phyloP scores from a whole-genome alignment of 768 basidiomycete genomes.

The Rossbeevera mucosa region DNA sequence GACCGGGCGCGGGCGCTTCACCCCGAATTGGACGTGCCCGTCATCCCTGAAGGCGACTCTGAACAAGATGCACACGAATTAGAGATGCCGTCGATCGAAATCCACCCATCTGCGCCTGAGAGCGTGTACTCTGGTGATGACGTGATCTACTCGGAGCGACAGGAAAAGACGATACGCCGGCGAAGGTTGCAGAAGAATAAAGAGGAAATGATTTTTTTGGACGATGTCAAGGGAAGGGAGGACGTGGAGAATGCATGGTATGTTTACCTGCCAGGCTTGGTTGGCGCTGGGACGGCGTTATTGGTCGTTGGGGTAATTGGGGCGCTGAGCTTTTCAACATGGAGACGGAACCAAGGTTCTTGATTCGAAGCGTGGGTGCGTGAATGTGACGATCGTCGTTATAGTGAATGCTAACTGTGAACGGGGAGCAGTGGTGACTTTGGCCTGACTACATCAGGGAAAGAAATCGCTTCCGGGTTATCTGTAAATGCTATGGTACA shows the following conservation, averaged over 20 bases:
- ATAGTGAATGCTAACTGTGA: neutral
- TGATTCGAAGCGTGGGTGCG: slow-evolving; percentile 21
- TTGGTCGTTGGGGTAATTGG: slow-evolving; percentile 76
- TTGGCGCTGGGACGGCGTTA: slow-evolving; percentile 81
- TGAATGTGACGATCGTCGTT: neutral
- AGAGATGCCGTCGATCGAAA: slow-evolving; percentile 67
- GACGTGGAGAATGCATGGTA: slow-evolving; percentile 76
- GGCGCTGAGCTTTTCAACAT: slow-evolving; percentile 68
- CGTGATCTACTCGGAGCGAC: slow-evolving; percentile 30
- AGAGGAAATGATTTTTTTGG: slow-evolving; percentile 48
- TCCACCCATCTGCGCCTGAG: slow-evolving; percentile 29
- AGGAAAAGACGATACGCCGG: slow-evolving; percentile 35
- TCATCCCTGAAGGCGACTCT: slow-evolving; percentile 48
- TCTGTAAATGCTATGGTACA: slow-evolving; percentile 15
- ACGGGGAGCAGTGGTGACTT: neutral
- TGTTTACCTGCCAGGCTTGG: slow-evolving; percentile 69
- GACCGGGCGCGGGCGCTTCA: slow-evolving; percentile 60
- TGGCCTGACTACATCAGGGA: neutral
- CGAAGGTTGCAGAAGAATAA: slow-evolving; percentile 46
- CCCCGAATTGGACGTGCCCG: slow-evolving; percentile 64
- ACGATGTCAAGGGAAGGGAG: slow-evolving; percentile 42
- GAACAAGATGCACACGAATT: slow-evolving; percentile 37
- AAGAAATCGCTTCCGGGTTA: neutral
- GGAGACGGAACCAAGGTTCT: slow-evolving; percentile 62
- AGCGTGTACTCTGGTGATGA: slow-evolving; percentile 27